These are phyloP conservation scores for Colletotrichum gigasporum DNA, from an alignment of 2,329 filamentous ascomycete genomes.

Conservation along the genomic window DNA sequence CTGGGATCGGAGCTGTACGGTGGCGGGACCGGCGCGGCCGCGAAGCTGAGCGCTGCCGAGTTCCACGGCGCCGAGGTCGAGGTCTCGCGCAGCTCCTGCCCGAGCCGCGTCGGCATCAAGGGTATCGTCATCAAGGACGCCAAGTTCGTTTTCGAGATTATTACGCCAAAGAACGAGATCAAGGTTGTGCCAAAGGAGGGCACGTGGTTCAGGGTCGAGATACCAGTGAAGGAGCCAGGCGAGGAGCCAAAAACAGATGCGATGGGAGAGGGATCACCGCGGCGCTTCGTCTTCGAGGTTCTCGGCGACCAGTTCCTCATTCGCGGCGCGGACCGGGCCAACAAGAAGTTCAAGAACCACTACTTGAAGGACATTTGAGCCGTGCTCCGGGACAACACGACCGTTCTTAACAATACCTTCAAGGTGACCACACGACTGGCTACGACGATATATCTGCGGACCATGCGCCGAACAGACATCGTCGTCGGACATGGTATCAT, in stretches of 20 bases:
- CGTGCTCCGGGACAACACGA: too few relatives aligned
- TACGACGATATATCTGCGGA: background rate
- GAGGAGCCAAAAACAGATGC: constrained; percentile 31
- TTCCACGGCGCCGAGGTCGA: constrained; percentile 88
- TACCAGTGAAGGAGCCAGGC: constrained; percentile 56
- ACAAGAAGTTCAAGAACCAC: constrained; percentile 90
- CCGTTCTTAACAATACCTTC: background rate
- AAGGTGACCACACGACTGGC: background rate
- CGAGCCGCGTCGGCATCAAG: constrained; percentile 81
- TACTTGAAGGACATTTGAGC: constrained; percentile 79
- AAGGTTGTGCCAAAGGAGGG: constrained; percentile 92
- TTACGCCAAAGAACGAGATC: constrained; percentile 75
- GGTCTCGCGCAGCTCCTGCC: constrained; percentile 84
- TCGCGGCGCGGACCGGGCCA: constrained; percentile 84
- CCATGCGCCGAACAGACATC: background rate
- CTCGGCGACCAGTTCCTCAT: constrained; percentile 88
- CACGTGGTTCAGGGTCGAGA: constrained; percentile 81
- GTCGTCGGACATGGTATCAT: too few relatives aligned
- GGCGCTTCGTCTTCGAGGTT: constrained; percentile 80
- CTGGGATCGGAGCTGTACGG: constrained; percentile 69
- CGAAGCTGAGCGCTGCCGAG: constrained; percentile 85
- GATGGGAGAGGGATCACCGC: constrained; percentile 33
- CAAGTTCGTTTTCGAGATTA: constrained; percentile 85
- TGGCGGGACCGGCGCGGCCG: constrained; percentile 69
- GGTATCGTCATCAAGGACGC: constrained; percentile 93